These are phyloP conservation scores for Solanum stenotomum DNA, from an alignment of 257 asterid species.

Conservation along the genomic window DNA sequence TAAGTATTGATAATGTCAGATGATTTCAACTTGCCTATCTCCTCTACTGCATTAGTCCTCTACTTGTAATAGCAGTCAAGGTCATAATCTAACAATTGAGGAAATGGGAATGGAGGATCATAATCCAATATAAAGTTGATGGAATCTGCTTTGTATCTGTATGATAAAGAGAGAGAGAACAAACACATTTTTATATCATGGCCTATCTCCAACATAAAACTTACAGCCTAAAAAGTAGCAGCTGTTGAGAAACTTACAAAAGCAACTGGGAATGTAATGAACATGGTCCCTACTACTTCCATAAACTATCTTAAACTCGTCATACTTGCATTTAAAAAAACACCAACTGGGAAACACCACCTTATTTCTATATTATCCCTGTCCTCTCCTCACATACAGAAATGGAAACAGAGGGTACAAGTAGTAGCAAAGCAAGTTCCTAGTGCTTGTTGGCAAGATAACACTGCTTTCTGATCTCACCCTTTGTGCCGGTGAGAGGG, in stretches of 20 bases:
- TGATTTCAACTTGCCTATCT: neutral
- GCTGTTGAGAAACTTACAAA: neutral
- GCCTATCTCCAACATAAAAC: neutral
- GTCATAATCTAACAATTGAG: neutral
- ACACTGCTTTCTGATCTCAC: conserved; percentile 76
- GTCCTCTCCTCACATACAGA: neutral
- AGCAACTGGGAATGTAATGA: conserved; percentile 3
- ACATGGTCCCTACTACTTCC: conserved; percentile 1
- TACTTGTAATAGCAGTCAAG: neutral
- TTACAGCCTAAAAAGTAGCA: neutral
- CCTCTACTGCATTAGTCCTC: neutral
- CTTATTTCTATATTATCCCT: conserved; percentile 2
- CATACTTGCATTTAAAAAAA: neutral
- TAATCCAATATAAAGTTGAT: neutral
- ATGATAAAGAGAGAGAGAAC: conserved; percentile 2
- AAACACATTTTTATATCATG: conserved; percentile 7
- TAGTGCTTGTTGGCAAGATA: conserved; percentile 62
- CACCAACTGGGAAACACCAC: neutral
- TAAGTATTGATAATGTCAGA: neutral
- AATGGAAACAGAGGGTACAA: neutral
- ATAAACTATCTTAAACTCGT: neutral
- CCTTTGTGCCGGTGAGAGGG: conserved; percentile 79
- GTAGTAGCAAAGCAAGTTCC: neutral
- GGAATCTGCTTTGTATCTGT: neutral
- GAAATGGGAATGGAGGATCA: neutral